Percentiles rank a stretch among this genome's conserved stretches.
These are phyloP conservation scores for Megacollybia platyphylla DNA, from an alignment of 1,284 basidiomycete genomes.

Conservation along the genomic window DNA sequence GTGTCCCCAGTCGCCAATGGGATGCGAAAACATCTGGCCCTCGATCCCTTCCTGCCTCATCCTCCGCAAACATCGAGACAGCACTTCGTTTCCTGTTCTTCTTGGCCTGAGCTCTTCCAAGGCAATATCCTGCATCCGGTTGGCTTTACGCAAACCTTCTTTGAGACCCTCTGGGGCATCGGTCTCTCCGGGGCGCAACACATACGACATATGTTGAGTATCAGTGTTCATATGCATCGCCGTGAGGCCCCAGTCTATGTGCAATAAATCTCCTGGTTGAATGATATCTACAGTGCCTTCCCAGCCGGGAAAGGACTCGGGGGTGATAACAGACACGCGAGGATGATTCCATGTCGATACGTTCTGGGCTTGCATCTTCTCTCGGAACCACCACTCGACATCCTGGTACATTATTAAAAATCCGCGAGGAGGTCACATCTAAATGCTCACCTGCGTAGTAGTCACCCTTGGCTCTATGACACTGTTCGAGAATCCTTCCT, in stretches of 20 bases:
- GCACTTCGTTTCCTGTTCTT: constrained; percentile 33
- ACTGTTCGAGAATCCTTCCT: constrained; percentile 34
- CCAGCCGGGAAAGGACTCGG: constrained; percentile 32
- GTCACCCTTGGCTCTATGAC: constrained; percentile 29
- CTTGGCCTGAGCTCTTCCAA: constrained; percentile 30
- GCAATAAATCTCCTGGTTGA: constrained; percentile 33
- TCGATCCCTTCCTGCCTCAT: constrained; percentile 31
- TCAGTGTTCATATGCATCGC: constrained; percentile 44
- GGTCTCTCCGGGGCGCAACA: constrained; percentile 29
- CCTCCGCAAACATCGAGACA: constrained; percentile 22
- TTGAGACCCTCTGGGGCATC: constrained; percentile 28
- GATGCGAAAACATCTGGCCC: constrained; percentile 39
- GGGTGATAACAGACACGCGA: constrained; percentile 31
- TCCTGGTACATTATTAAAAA: constrained; percentile 18
- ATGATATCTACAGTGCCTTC: constrained; percentile 26
- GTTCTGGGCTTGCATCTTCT: constrained; percentile 34
- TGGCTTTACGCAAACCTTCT: constrained; percentile 30
- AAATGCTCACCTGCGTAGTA: constrained; percentile 23
- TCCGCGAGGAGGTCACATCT: neutral
- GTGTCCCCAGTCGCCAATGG: constrained; percentile 47
- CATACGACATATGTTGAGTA: constrained; percentile 43
- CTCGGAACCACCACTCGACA: constrained; percentile 42
- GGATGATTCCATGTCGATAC: constrained; percentile 42
- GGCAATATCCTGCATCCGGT: constrained; percentile 38
- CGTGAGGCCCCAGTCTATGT: constrained; percentile 42